Base-by-base conservation (phyloP, 805 yeast species). In the Hanseniaspora hatyaiensis region DNA sequence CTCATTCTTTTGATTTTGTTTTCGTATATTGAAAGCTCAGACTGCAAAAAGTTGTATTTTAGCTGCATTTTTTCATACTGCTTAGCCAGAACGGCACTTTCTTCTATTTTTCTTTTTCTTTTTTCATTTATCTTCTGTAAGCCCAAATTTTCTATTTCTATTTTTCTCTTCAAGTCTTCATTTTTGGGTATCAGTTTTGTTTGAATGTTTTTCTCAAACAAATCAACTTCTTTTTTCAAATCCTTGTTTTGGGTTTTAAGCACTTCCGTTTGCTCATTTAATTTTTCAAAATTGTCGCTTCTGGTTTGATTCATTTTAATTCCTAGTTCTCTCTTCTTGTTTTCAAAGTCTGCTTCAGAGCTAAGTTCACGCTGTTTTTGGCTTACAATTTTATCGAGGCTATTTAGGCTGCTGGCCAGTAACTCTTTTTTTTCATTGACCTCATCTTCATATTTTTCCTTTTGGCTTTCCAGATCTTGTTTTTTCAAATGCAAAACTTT, bases 381-480 rank as follows among this genome's bases (percentile, higher is more conserved):
- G 6, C 29, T 26, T 8, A 26, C 29, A 26, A 26, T 26, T 26
- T 26, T n/a, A n/a, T n/a, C n/a, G n/a, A n/a, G 51, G 9, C 45
- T 47, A 9, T 51, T 43, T n/a, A 59, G 39, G 3, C 40, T 40
- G 6, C 60, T 62, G 1, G 68, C 24, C 30, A 65, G 40, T 20
- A 50, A 43, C 4, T 52, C 55, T 48, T 66, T 67, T 38, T 61
- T 56, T 8, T 53, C 49, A 36, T 67, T 61, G 24, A 60, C 57
- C 33, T 61, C 55, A 16, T 55, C 55, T 53, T 36, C 31, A 6
- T 63, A 50, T 36, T 60, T 63, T 34, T 54, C 62, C 42, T 59
- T 63, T 26, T 66, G 66, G 22, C 68, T 52, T 38, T 68, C 73
- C 26, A 62, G 56, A 20, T 62, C 69, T 48, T 12, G 8, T 31